Evolutionary conservation across 106 monocot species (phyloP).

Genomic region (Alisma plantagoaquatica): DNA sequence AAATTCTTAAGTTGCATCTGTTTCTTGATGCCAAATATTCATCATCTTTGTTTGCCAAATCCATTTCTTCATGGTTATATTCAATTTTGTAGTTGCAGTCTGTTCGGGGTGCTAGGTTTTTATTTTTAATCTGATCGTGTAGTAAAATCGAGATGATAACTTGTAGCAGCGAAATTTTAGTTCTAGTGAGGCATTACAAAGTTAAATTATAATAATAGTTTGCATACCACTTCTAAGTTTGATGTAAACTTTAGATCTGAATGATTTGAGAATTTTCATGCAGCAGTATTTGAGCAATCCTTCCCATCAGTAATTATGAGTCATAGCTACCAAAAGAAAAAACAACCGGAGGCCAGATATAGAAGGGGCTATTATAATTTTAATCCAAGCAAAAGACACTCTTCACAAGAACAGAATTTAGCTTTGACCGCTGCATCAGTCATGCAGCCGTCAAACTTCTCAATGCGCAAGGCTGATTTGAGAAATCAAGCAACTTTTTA

Average conservation of each 20-base stretch:
- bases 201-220: too few species aligned
- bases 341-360: slow-evolving; percentile 32
- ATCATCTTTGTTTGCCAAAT: too few species aligned
- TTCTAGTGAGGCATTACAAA: too few species aligned
- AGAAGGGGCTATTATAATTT: slow-evolving; percentile 26
- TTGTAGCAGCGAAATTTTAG: too few species aligned
- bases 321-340: slow-evolving; percentile 31
- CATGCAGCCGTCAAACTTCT: slow-evolving; percentile 25
- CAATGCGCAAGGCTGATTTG: slow-evolving; percentile 22
- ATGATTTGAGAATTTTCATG: slow-evolving; percentile 61
- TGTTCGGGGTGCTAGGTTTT: too few species aligned
- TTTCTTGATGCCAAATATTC: too few species aligned
- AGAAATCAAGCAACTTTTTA: slow-evolving; percentile 33
- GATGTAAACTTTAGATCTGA: slow-evolving; percentile 28
- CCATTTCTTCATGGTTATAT: too few species aligned
- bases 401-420: slow-evolving; percentile 36
- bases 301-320: slow-evolving; percentile 39
- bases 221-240: too few species aligned
- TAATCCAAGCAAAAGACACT: slow-evolving; percentile 19
- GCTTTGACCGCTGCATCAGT: slow-evolving; percentile 38
- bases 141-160: too few species aligned
- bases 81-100: too few species aligned
- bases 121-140: too few species aligned
- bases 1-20: too few species aligned
- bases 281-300: slow-evolving; percentile 54